Base-by-base conservation (phyloP, 2,329 filamentous ascomycete genomes). In the Penicillium sp. region DNA sequence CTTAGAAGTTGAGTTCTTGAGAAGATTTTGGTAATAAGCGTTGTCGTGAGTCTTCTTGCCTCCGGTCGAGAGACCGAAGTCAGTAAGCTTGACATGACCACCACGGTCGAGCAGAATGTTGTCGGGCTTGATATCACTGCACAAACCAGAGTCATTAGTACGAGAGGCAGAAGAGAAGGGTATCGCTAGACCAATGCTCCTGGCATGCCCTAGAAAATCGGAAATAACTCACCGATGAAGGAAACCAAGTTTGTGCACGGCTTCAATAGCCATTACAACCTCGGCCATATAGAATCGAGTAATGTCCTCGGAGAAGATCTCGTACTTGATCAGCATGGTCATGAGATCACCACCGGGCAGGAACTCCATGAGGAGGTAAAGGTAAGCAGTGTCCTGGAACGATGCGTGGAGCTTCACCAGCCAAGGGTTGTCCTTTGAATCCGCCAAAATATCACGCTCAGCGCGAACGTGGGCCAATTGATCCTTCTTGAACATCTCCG, bases 271-370 rank as follows among this genome's bases (percentile, higher is more conserved):
- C 70, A 97, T 83, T 22, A 96, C 90, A 66, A 97, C 93, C 75
- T 99, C 93, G 22, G 94, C 94, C 85, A 99, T 99, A 77, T 99
- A 99, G 77, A 99, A 99, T 16, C 94, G 87, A 29, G 94, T 99
- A 63, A 99, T 97, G 64, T 99, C 94, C 74, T 97, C 93, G 0
- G 92, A 96, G 75, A 99, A 99, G 73, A 99, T 97, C 74, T 99
- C 94, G 70, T 99, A 99, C 82, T 97, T 99, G 80, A 99, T 99
- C 64, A 99, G 82, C 94, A 99, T 99, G 3, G 94, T 99, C 94
- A 99, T 99, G 73, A 99, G 76, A 78, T 99, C 94, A 74, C 94
- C 94, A 74, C 94, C 94, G 7, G 94, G 94, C 74, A 99, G 83
- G 77, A 97, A 99, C 77, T 99, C 94, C 94, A 99, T 99, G 57